Conservation (phyloP, 2,329 filamentous ascomycete species). For the Ophiognomonia clavigignenti-juglandacearum region DNA sequence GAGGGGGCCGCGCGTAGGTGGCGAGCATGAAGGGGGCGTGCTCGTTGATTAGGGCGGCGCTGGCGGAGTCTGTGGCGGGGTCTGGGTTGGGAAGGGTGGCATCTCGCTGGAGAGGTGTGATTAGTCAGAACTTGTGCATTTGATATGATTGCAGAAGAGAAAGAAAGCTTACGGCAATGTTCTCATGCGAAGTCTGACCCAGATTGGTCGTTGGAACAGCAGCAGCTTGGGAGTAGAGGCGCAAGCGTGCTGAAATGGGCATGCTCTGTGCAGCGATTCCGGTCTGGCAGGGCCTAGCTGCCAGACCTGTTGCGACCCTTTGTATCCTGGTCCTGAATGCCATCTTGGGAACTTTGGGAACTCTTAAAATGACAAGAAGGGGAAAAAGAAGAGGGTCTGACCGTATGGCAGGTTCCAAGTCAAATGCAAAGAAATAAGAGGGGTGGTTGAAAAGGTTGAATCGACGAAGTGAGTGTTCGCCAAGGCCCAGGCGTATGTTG, state of each 20-base stretch:
- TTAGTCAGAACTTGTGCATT: too few relatives aligned
- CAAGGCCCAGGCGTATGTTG: too few relatives aligned
- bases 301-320: constrained; percentile 10
- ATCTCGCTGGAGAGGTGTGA: constrained; percentile 22
- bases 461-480: too few relatives aligned
- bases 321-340: constrained; percentile 14
- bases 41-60: constrained; percentile 67
- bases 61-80: constrained; percentile 67
- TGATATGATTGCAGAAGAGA: not conserved
- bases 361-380: not conserved
- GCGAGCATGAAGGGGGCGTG: constrained; percentile 88
- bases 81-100: constrained; percentile 59
- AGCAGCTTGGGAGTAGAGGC: constrained; percentile 30
- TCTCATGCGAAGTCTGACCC: constrained; percentile 27
- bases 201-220: constrained; percentile 30
- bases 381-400: not conserved
- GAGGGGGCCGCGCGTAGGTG: constrained; percentile 85
- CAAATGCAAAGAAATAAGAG: too few relatives aligned
- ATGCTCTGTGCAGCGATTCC: not conserved
- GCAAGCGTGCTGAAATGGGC: constrained; percentile 12
- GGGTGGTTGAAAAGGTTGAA: too few relatives aligned
- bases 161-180: constrained; percentile 26
- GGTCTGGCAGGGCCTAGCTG: constrained; percentile 11
- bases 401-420: too few relatives aligned
- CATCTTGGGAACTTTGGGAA: constrained; percentile 7